phyloP scores from a whole-genome alignment of 805 yeast species.

The Diddensiella santjacobensis region DNA sequence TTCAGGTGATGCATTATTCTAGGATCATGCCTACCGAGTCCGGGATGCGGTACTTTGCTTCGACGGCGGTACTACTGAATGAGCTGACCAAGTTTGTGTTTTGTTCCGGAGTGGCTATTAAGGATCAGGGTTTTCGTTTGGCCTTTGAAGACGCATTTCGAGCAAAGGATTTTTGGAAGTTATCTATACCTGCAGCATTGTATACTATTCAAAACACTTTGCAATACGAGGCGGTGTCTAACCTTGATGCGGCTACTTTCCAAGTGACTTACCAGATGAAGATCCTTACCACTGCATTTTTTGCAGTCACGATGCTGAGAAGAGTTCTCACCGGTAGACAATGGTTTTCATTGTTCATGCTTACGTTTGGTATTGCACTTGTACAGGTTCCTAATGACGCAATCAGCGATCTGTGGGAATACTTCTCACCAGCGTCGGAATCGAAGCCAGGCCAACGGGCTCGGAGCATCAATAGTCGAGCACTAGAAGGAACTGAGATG shows the following conservation, averaged over 20 bases:
- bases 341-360: constrained; percentile 37
- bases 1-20: constrained; percentile 36
- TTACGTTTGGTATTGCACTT: constrained; percentile 39
- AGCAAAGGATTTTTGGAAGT: constrained; percentile 38
- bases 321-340: constrained; percentile 32
- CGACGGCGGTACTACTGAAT: constrained; percentile 41
- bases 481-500: constrained; percentile 18
- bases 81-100: constrained; percentile 36
- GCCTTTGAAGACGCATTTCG: constrained; percentile 31
- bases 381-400: constrained; percentile 38
- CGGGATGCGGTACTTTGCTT: constrained; percentile 34
- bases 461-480: background rate
- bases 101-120: constrained; percentile 29
- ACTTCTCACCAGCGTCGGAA: background rate
- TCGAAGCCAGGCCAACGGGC: background rate
- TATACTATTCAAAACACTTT: constrained; percentile 40
- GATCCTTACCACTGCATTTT: constrained; percentile 41
- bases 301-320: constrained; percentile 38
- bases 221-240: constrained; percentile 41
- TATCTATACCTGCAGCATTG: constrained; percentile 39
- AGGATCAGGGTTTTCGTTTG: constrained; percentile 24
- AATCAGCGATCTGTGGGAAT: constrained; percentile 15
- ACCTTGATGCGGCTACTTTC: constrained; percentile 41
- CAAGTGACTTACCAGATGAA: constrained; percentile 44
- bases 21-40: constrained; percentile 38